These are phyloP conservation scores for Didymella glomerata DNA, from an alignment of 2,329 filamentous ascomycete species.

Conservation along the genomic window DNA sequence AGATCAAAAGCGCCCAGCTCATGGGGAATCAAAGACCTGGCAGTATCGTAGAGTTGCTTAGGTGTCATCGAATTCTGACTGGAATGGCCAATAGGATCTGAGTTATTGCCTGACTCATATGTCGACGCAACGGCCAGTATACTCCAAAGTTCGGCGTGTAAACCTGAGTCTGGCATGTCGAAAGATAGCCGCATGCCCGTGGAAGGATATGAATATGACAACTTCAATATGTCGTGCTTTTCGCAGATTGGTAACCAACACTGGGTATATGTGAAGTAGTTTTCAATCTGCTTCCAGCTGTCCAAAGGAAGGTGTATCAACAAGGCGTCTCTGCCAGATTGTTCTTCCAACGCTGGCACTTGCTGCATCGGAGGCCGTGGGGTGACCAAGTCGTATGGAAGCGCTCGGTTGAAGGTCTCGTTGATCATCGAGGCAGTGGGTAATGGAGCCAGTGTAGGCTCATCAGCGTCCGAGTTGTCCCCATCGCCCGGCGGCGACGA, in stretches of 20 bases:
- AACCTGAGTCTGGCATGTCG: slow-evolving; percentile 40
- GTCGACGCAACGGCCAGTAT: slow-evolving; percentile 54
- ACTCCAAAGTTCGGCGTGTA: slow-evolving; percentile 57
- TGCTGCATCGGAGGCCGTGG: slow-evolving; percentile 1
- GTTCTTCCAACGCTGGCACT: not conserved
- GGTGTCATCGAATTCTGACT: slow-evolving; percentile 21
- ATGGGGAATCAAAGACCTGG: slow-evolving; percentile 42
- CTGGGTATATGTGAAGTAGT: slow-evolving; percentile 79
- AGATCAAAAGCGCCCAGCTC: slow-evolving; percentile 47
- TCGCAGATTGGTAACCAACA: slow-evolving; percentile 79
- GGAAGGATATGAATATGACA: slow-evolving; percentile 64
- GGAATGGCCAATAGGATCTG: slow-evolving; percentile 7
- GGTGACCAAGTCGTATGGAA: slow-evolving; percentile 18
- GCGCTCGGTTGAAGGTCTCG: slow-evolving; percentile 11
- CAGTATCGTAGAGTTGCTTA: slow-evolving; percentile 38
- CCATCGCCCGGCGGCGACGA: slow-evolving; percentile 38
- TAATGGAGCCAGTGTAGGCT: slow-evolving; percentile 8
- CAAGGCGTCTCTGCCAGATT: not conserved
- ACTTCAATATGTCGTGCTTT: slow-evolving; percentile 67
- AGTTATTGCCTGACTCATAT: slow-evolving; percentile 31
- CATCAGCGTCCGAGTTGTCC: slow-evolving; percentile 38
- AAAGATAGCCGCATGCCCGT: slow-evolving; percentile 48
- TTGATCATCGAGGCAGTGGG: slow-evolving; percentile 11
- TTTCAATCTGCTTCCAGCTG: slow-evolving; percentile 70
- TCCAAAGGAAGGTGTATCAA: slow-evolving; percentile 57